These are phyloP conservation scores for Angophora floribunda DNA, from an alignment of 345 rosid genomes.

Conservation along the genomic window DNA sequence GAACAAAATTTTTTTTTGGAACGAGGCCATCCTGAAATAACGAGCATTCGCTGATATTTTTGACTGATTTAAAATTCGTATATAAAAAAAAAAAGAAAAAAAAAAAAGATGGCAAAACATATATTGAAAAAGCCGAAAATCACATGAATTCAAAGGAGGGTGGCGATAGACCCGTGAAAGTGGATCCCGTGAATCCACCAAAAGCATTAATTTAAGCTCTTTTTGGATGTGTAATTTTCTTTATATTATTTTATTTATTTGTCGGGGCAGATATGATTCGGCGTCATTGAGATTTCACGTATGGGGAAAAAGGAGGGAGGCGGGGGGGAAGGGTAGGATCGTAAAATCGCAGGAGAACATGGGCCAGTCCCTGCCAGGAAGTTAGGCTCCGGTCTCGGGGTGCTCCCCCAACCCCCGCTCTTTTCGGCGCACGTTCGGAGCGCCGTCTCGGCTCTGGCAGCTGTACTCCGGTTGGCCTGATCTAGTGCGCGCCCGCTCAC, in stretches of 20 bases:
- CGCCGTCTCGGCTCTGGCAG: background rate
- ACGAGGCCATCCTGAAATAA: background rate
- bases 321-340: background rate
- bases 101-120: background rate
- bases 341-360: background rate
- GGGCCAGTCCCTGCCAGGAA: background rate
- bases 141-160: background rate
- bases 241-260: too few species aligned
- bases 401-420: background rate
- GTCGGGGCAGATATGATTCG: too few species aligned
- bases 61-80: background rate
- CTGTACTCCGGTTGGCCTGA: background rate
- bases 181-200: background rate
- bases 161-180: background rate
- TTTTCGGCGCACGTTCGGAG: background rate
- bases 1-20: background rate
- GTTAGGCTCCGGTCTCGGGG: background rate
- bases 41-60: fast-evolving
- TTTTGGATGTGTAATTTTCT: background rate
- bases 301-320: background rate
- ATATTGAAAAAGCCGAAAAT: background rate
- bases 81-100: background rate
- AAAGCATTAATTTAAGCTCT: background rate
- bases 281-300: background rate
- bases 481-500: background rate